phyloP scores from a whole-genome alignment of 2,329 filamentous ascomycete species.

The Orbilia javanica region DNA sequence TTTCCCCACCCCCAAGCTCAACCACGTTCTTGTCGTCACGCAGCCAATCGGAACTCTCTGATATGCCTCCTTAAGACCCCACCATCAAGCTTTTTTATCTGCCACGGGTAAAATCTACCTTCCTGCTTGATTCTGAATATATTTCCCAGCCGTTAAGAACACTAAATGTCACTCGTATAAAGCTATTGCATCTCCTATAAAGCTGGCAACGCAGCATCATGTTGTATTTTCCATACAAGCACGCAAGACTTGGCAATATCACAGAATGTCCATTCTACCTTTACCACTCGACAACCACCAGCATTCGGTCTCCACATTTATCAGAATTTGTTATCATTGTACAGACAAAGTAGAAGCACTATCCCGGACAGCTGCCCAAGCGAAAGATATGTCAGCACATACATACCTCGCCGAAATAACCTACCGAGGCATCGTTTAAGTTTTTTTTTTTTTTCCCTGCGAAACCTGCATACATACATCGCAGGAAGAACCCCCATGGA shows the following conservation, averaged over 20 bases:
- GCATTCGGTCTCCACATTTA: constrained; percentile 20
- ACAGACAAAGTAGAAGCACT: not conserved
- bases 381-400: constrained; percentile 5
- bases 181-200: not conserved
- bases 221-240: constrained; percentile 41
- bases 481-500: constrained; percentile 19
- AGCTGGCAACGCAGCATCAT: constrained; percentile 29
- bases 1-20: constrained; percentile 21
- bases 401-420: constrained; percentile 50
- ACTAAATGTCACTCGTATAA: constrained; percentile 13
- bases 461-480: constrained; percentile 21
- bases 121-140: constrained; percentile 27
- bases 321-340: constrained; percentile 10
- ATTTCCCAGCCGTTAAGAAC: constrained; percentile 16
- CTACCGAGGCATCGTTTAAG: constrained; percentile 37
- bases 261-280: constrained; percentile 33
- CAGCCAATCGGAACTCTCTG: constrained; percentile 23
- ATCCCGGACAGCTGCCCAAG: not conserved
- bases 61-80: constrained; percentile 36
- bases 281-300: constrained; percentile 5
- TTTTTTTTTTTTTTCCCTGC: no score
- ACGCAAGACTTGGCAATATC: constrained; percentile 58
- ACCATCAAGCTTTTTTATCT: constrained; percentile 14
- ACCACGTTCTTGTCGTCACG: constrained; percentile 33
- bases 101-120: constrained; percentile 24